Conservation (phyloP, 2,329 filamentous ascomycete genomes). For the Botrytis fabae region DNA sequence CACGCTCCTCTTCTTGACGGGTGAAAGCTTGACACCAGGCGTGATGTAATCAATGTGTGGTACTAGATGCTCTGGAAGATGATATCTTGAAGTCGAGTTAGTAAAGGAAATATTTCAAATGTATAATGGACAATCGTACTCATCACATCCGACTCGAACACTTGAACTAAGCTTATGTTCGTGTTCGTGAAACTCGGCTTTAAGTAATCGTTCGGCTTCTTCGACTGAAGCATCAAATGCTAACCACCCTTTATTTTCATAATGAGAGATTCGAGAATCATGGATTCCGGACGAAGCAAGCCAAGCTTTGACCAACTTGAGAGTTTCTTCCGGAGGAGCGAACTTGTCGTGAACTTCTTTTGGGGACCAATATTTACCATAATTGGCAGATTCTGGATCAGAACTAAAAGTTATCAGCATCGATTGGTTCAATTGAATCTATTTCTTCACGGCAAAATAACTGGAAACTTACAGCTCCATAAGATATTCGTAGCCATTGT, state of each 20-base stretch:
- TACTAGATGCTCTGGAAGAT: conserved; percentile 45
- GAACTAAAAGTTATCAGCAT: conserved; percentile 25
- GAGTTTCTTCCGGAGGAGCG: conserved; percentile 39
- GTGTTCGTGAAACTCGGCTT: conserved; percentile 42
- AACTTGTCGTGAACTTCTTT: conserved; percentile 34
- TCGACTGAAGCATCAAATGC: conserved; percentile 42
- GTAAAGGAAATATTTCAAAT: not conserved
- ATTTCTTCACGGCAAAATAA: not conserved
- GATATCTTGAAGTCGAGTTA: conserved; percentile 39
- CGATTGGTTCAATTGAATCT: not conserved
- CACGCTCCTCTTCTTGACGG: conserved; percentile 28
- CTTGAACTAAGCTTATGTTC: conserved; percentile 37
- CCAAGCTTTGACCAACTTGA: conserved; percentile 41
- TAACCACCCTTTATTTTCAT: conserved; percentile 41
- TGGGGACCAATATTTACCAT: conserved; percentile 29
- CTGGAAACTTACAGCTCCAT: conserved; percentile 41
- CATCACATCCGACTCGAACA: conserved; percentile 41
- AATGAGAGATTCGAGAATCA: conserved; percentile 39
- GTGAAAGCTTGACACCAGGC: conserved; percentile 44
- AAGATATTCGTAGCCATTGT: conserved; percentile 45
- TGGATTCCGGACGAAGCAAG: conserved; percentile 40
- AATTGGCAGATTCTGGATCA: conserved; percentile 32
- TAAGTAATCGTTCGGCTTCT: conserved; percentile 42
- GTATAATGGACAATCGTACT: conserved; percentile 29
- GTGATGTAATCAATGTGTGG: conserved; percentile 50